These are phyloP conservation scores for Solanum pimpinellifolium DNA, from an alignment of 257 asterid genomes.

Conservation along the genomic window DNA sequence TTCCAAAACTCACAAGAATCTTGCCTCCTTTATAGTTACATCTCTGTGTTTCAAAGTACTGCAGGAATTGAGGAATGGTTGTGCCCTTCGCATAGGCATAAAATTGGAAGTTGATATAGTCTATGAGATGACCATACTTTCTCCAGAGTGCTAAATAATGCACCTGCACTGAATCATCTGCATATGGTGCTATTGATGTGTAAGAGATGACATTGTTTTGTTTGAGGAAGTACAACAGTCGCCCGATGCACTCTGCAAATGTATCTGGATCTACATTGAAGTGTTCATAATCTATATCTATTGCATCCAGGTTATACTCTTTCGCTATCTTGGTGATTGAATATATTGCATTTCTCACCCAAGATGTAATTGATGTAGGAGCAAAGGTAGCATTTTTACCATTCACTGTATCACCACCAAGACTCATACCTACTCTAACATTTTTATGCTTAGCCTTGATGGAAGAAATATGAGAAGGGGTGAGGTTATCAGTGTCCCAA, in stretches of 20 bases:
- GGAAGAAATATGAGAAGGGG: constrained; percentile 36
- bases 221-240: constrained; percentile 40
- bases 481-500: constrained; percentile 53
- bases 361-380: constrained; percentile 33
- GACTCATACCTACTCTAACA: constrained; percentile 59
- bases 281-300: constrained; percentile 75
- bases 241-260: constrained; percentile 63
- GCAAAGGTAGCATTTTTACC: constrained; percentile 20
- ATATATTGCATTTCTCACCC: constrained; percentile 59
- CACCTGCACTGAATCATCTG: constrained; percentile 27
- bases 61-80: constrained; percentile 41
- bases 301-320: constrained; percentile 48
- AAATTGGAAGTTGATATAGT: constrained; percentile 66
- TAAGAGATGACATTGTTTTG: constrained; percentile 33
- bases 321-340: constrained; percentile 37
- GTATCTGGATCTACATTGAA: constrained; percentile 49
- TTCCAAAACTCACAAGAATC: constrained; percentile 48
- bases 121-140: constrained; percentile 43
- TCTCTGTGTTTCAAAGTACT: constrained; percentile 43
- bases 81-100: constrained; percentile 46
- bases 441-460: constrained; percentile 46
- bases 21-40: constrained; percentile 42
- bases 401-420: constrained; percentile 44
- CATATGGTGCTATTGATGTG: constrained; percentile 63
- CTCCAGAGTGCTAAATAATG: constrained; percentile 59